Conservation (phyloP, 352 stramenopile genomes). For the Thraustochytrium sp. region DNA sequence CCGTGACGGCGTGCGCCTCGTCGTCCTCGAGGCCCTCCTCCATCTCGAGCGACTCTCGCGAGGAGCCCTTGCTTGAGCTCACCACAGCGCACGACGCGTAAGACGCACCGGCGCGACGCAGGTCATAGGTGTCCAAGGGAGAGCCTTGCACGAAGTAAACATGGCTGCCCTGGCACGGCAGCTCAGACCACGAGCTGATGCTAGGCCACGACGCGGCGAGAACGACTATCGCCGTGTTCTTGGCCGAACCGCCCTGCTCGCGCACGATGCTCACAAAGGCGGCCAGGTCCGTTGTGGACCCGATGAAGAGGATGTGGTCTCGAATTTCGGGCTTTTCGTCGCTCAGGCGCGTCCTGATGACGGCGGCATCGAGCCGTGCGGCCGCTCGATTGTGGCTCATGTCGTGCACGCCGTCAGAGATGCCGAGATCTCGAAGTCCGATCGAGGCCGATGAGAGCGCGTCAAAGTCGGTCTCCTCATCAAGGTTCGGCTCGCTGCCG, state of each 20-base stretch:
- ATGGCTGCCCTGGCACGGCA: not conserved
- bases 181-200: not conserved
- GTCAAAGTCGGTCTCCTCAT: not conserved
- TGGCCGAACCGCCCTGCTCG: not conserved
- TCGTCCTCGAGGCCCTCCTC: not conserved
- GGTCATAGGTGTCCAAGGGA: conserved; percentile 13
- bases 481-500: too few species aligned
- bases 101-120: not conserved
- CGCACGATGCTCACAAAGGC: conserved; percentile 4
- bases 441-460: not conserved
- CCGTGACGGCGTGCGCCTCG: not conserved
- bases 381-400: not conserved
- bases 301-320: conserved; percentile 18
- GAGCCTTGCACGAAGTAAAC: conserved; percentile 12
- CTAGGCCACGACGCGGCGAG: not conserved
- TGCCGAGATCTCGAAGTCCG: not conserved
- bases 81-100: conserved; percentile 19
- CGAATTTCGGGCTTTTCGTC: not conserved
- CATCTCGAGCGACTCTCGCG: not conserved
- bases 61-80: not conserved
- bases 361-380: not conserved
- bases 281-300: not conserved
- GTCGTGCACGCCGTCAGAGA: not conserved
- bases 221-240: not conserved
- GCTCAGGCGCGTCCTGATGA: not conserved